phyloP scores from a whole-genome alignment of 306 rosid genomes.

The Vicia sativa region DNA sequence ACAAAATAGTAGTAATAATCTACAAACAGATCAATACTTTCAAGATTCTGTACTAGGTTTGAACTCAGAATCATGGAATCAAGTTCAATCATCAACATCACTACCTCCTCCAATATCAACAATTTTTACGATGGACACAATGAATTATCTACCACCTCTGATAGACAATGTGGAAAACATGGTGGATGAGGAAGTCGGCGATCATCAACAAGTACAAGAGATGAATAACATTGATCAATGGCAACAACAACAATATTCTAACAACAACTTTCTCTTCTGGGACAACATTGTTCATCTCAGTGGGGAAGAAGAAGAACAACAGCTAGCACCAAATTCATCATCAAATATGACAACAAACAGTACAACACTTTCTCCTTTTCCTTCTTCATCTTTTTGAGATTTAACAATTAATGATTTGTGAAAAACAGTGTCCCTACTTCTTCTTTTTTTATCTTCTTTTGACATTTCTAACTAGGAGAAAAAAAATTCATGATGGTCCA shows the following conservation, averaged over 20 bases:
- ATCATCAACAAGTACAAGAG: slow-evolving; percentile 47
- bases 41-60: slow-evolving; percentile 46
- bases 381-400: slow-evolving; percentile 63
- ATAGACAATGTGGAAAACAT: slow-evolving; percentile 65
- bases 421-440: slow-evolving; percentile 30
- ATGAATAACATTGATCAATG: slow-evolving; percentile 51
- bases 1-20: slow-evolving; percentile 2
- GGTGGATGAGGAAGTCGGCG: slow-evolving; percentile 54
- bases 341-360: slow-evolving; percentile 49
- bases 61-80: slow-evolving; percentile 67
- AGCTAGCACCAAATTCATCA: slow-evolving; percentile 52
- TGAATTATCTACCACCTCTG: slow-evolving; percentile 69
- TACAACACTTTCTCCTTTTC: slow-evolving; percentile 60
- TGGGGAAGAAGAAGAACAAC: slow-evolving; percentile 59
- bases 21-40: slow-evolving; percentile 45
- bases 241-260: slow-evolving; percentile 65
- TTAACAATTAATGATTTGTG: slow-evolving; percentile 31
- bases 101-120: slow-evolving; percentile 39
- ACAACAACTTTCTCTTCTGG: slow-evolving; percentile 71
- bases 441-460: slow-evolving; percentile 1
- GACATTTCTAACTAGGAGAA: slow-evolving; percentile 44
- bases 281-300: slow-evolving; percentile 61
- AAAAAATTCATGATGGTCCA: slow-evolving; percentile 47
- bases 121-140: slow-evolving; percentile 43
- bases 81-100: slow-evolving; percentile 39